Evolutionary conservation across 2,329 filamentous ascomycete species (phyloP).

Genomic region (Penicillium sp.): DNA sequence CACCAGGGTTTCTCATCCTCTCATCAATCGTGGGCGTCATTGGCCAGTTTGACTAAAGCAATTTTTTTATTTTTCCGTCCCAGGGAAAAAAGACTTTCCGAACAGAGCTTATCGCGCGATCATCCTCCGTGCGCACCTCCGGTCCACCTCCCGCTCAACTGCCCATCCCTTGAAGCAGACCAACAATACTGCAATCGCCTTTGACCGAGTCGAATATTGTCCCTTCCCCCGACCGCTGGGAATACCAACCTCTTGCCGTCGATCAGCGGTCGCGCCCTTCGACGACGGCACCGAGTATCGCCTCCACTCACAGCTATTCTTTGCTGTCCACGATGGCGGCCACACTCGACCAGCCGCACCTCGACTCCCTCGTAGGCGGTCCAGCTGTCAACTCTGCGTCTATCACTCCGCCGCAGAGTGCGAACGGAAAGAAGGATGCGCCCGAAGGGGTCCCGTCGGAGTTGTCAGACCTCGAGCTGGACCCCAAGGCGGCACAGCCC

Average conservation of each 20-base stretch:
- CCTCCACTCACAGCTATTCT: constrained; percentile 6
- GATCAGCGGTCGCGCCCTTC: constrained; percentile 41
- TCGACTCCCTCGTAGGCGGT: constrained; percentile 23
- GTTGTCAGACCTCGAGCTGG: constrained; percentile 40
- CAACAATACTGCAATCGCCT: background rate
- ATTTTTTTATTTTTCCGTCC: constrained; percentile 8
- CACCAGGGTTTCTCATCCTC: too few species aligned
- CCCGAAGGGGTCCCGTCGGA: constrained; percentile 39
- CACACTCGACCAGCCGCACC: constrained; percentile 28
- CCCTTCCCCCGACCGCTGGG: constrained; percentile 40
- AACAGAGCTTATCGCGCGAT: constrained; percentile 21
- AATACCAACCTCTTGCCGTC: constrained; percentile 33
- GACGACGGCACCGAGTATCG: constrained; percentile 33
- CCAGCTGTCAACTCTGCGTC: constrained; percentile 30
- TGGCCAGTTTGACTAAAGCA: constrained; percentile 13
- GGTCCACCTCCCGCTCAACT: background rate
- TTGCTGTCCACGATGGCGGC: constrained; percentile 31
- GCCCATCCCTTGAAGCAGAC: constrained; percentile 4
- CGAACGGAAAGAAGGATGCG: constrained; percentile 42
- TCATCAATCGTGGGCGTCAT: background rate
- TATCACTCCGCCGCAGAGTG: constrained; percentile 41
- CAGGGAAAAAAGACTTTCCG: constrained; percentile 18
- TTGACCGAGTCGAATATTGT: constrained; percentile 3
- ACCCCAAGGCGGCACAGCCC: constrained; percentile 24
- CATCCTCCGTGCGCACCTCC: constrained; percentile 9